Evolutionary conservation across 306 rosid species (phyloP), one percentile per base, ranked within the genome.

Genomic region (Sophora flavescens): DNA sequence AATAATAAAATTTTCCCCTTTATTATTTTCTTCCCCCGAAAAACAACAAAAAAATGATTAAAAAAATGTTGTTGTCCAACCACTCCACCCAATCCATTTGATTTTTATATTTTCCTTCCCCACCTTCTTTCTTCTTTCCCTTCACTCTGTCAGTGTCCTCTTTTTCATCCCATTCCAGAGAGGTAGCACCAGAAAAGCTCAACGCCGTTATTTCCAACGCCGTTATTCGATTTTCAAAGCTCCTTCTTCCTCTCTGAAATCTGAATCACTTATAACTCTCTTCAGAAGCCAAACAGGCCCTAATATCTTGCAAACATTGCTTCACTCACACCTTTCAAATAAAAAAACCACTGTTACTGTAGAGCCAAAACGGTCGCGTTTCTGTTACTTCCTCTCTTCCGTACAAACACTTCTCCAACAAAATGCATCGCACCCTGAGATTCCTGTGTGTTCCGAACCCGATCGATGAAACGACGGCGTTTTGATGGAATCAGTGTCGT

Each of bases 401-500:
- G 68, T 9, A n/a, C 14, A 1, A 33, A 51, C 26, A 17, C 1
- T 74, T 75, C 42, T 1, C 71, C 56, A 52, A 45, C 74, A 63
- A 45, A 88, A 96, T 96, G 98, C 86, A 41, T 81, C 69, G 57
- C 69, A 66, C 82, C 66, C 75, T 36, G 70, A 78, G 67, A 73
- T 77, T 86, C 57, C 75, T 66, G 83, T 48, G 74, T 85, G 88
- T 73, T 84, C 63, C 59, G 39, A 70, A 75, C 54, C 88, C 80
- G 86, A 87, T 88, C 81, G 87, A 78, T 48, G 74, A 78, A 41
- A 83, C 84, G 56, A 77, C 75, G 88, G 80, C 84, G 85, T 67
- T 76, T 96, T 92, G 86, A 92, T 89, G 97, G 98, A 89, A 88
- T 70, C 81, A 56, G 65, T 48, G 70, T 73, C 70, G 64, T 63